phyloP scores from a whole-genome alignment of 176 grass and related monocot genomes.

The Alopecurus myosuroides region DNA sequence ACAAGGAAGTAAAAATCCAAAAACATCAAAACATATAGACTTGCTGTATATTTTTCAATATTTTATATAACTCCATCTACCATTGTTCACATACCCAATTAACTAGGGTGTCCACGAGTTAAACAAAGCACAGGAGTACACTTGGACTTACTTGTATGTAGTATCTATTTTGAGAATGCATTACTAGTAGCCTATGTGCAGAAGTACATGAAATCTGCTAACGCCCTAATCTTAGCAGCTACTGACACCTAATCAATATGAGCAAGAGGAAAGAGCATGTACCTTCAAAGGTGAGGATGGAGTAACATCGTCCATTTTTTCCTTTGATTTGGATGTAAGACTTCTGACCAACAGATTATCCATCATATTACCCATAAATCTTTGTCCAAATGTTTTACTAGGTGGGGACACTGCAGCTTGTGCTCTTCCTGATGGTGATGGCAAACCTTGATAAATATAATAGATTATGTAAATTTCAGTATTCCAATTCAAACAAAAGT shows the following conservation, averaged over 20 bases:
- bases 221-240: slow-evolving; percentile 15
- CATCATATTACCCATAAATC: slow-evolving; percentile 93
- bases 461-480: slow-evolving; percentile 6
- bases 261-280: slow-evolving; percentile 15
- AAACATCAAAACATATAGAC: neutral
- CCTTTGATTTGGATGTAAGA: slow-evolving; percentile 87
- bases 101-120: neutral
- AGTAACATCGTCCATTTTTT: slow-evolving; percentile 40
- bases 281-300: slow-evolving; percentile 67
- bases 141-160: neutral
- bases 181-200: neutral
- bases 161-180: neutral
- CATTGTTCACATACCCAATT: neutral
- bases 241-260: neutral
- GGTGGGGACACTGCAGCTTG: slow-evolving; percentile 52
- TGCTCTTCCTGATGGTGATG: slow-evolving; percentile 70
- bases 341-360: slow-evolving; percentile 87
- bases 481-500: slow-evolving; percentile 10
- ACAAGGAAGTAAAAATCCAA: neutral
- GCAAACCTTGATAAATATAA: slow-evolving; percentile 49
- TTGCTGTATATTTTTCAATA: neutral
- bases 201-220: neutral
- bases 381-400: slow-evolving; percentile 87
- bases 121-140: neutral
- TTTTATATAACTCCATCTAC: slow-evolving; percentile 11